Evolutionary conservation across 768 basidiomycete genomes (phyloP), one percentile per base, ranked within the genome.

Genomic region (Tephrocybe sp.): DNA sequence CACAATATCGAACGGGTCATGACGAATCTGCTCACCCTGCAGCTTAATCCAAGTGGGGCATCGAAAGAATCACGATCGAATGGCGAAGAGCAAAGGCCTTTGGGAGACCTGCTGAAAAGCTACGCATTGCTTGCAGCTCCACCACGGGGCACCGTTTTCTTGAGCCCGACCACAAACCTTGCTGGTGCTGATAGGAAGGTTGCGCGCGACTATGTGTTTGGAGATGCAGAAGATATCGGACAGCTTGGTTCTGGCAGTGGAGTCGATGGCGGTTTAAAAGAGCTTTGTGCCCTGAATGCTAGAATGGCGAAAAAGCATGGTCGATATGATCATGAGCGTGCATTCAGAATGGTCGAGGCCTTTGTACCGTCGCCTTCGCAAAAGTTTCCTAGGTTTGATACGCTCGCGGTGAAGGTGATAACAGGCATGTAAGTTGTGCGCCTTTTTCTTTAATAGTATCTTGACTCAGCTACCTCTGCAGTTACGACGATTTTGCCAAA

Each of bases 1-100:
- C 74, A 79, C 45, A 80, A 82, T 57, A 83, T 87, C 26, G 62
- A 85, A n/a, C 80, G 85, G 12, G 80, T 87, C 53, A 87, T 89
- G 87, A 88, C 87, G 4, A 88, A 87, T 60, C 68, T 90, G 1
- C 72, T 89, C 49, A 82, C 84, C 0, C 74, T 82, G 49, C 56
- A 57, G 32, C 78, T 82, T 11, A 79, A 77, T 73, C 76, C 34
- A 71, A 69, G 53, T 62, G 65, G 38, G 60, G 69, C 10, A n/a
- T n/a, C n/a, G n/a, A n/a, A n/a, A n/a, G n/a, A n/a, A n/a, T 67
- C 70, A 41, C 72, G 71, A 5, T 67, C 72, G 1, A 72, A 78
- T 11, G 50, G 42, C 5, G 55, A 38, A 11, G 60, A 66, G 48
- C 67, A 73, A 6, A 70, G 72, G 45, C 66, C 65, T 14, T 59